Base-by-base conservation (phyloP, 2,329 filamentous ascomycete genomes). In the Akanthomyces lecanii region DNA sequence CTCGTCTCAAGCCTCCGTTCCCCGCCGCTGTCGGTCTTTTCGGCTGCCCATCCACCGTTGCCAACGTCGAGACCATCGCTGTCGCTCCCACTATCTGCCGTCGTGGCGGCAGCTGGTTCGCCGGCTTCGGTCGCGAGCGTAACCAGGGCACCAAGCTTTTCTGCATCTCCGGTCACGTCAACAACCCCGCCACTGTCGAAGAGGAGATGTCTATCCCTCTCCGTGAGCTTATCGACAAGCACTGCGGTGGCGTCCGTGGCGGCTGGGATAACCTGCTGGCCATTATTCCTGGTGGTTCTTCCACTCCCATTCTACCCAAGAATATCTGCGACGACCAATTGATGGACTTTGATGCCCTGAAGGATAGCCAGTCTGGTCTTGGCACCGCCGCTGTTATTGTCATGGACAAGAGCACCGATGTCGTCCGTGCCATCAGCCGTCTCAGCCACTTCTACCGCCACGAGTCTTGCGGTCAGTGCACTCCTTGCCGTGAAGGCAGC, bases 121-220 rank as follows among this genome's bases (percentile, higher is more conserved):
- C 91, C 67, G 81, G 86, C 59, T 98, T 99, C 74, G 95, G 95
- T 60, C 92, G 95, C 70, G 94, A 98, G 81, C 89, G 95, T 69
- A 99, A 99, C 81, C 85, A 92, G 71, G 95, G 95, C 72, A 99
- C 95, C 67, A 99, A 99, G 84, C 89, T 99, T 48, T 99, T 90
- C 83, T 97, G 93, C 78, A 98, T 99, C 75, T 98, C 94, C 61
- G 95, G 95, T 33, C 92, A 98, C 77, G 95, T 99, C 81, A 99
- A 99, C 85, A 96, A 98, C 82, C 95, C 95, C 61, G 92, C 87
- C 77, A 98, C 95, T 1, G 95, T 99, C 65, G 95, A 99, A 78
- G 95, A 99, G 81, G 95, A 99, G 81, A 99, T 99, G 95, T 96
- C 91, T 59, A 99, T 99, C 69, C 90, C 95, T 50, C 86, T 99